Percentiles rank a stretch among this genome's conserved stretches.
These are phyloP conservation scores for Gossypium lobatum DNA, from an alignment of 441 rosid species.

Conservation along the genomic window DNA sequence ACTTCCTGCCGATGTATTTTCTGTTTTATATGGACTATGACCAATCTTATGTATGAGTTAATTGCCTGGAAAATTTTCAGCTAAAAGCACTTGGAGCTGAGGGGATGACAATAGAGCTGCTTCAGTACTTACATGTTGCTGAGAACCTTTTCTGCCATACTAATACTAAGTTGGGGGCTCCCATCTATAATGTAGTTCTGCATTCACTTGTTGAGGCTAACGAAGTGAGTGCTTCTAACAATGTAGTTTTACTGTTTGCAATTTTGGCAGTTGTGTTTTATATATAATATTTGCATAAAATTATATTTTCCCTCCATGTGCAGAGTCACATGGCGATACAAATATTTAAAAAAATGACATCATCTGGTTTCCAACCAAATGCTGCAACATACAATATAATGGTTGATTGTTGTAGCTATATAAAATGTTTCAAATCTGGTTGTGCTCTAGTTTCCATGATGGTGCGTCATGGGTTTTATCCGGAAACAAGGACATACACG, in stretches of 20 bases:
- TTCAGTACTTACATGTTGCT: slow-evolving; percentile 42
- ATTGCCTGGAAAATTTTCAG: slow-evolving; percentile 31
- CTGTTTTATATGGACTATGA: slow-evolving; percentile 12
- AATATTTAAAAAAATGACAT: slow-evolving; percentile 56
- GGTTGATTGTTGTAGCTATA: slow-evolving; percentile 63
- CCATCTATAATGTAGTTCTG: slow-evolving; percentile 59
- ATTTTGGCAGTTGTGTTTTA: slow-evolving; percentile 8
- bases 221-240: slow-evolving; percentile 44
- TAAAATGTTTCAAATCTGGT: slow-evolving; percentile 49
- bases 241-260: slow-evolving; percentile 9
- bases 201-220: slow-evolving; percentile 56
- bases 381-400: slow-evolving; percentile 58
- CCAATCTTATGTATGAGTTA: slow-evolving; percentile 2
- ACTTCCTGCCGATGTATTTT: slow-evolving; percentile 14
- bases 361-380: slow-evolving; percentile 38
- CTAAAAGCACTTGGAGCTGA: slow-evolving; percentile 73
- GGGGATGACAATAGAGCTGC: slow-evolving; percentile 65
- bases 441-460: slow-evolving; percentile 63
- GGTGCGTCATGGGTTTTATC: slow-evolving; percentile 70
- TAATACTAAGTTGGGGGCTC: slow-evolving; percentile 33
- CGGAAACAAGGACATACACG: slow-evolving; percentile 39
- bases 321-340: slow-evolving; percentile 52
- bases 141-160: slow-evolving; percentile 36
- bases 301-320: slow-evolving; percentile 22
- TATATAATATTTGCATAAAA: slow-evolving; percentile 10